Base-by-base conservation (phyloP, 768 basidiomycete species). In the Macrocybe gigantea region DNA sequence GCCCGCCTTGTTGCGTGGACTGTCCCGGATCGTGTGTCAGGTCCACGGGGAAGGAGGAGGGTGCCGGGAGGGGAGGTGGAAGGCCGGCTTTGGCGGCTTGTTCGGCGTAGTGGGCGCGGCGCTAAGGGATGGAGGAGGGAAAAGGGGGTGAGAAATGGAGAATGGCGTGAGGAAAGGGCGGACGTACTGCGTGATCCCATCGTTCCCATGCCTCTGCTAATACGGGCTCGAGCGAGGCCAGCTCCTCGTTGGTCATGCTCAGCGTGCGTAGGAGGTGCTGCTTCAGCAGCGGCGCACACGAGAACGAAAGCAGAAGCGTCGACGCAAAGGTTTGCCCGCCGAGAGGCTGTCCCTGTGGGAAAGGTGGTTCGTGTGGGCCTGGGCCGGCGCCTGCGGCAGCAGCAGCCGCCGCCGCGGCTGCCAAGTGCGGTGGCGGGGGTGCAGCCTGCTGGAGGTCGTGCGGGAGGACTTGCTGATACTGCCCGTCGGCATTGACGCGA, bases 201-300 rank as follows among this genome's bases (percentile, higher is more conserved):
- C 85, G 83, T 49, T 92, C 89, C 77, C 87, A 92, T 12, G 88
- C 88, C 39, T 85, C 82, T 5, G 89, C 88, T 40, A 92, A 83
- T 55, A 88, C 71, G 29, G 87, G 85, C 59, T 91, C 85, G 43
- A 92, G 67, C 7, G 84, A 80, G 2, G 80, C 81, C 12, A 92
- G 74, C 57, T 92, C 89, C 45, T 90, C 88, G 64, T 79, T 80
- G 30, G 85, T 80, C 79, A 91, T 83, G 53, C 77, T 75, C 41
- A 92, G 68, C 5, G 78, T 80, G 42, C 85, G 79, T 32, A 91
- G 63, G 30, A 90, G 69, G 55, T 90, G 85, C 48, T 81, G 79
- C 66, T 88, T 92, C 53, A 90, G 68, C 46, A 83, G 64, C 6
- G 83, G 85, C 0, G 82, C 79, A 57, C 80, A 88, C 8, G 85